Percentiles rank a stretch among this genome's conserved stretches.
phyloP scores from a whole-genome alignment of 2,329 filamentous ascomycete species.

The Fusarium anthophilum region DNA sequence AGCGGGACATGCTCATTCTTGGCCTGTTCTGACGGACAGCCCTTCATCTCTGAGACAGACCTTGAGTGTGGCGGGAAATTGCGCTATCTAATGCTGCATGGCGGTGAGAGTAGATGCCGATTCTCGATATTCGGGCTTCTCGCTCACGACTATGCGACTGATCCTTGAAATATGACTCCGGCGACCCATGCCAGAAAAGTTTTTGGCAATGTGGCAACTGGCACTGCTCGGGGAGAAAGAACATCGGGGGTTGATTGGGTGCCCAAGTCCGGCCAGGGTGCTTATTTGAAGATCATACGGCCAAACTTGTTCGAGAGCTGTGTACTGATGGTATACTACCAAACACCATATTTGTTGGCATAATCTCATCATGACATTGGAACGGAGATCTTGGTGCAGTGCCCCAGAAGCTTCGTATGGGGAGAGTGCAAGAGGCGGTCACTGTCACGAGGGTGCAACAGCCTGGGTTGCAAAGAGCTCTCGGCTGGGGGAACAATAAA shows the following conservation, averaged over 20 bases:
- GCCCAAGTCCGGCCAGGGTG: constrained; percentile 21
- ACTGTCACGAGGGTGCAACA: background rate
- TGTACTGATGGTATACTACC: background rate
- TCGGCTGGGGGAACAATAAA: constrained; percentile 1
- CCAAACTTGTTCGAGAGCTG: background rate
- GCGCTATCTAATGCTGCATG: constrained; percentile 7
- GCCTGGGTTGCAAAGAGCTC: background rate
- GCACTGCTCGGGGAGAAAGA: background rate
- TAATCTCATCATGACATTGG: background rate
- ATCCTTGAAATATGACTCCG: background rate
- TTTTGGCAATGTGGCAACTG: constrained; percentile 4
- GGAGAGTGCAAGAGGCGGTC: background rate
- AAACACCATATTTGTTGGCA: background rate
- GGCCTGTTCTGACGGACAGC: background rate
- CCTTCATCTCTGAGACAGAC: constrained; percentile 19
- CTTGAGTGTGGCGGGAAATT: constrained; percentile 24
- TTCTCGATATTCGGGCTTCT: background rate
- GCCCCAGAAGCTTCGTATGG: background rate
- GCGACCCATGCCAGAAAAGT: background rate
- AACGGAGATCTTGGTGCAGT: background rate
- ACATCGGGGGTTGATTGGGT: background rate
- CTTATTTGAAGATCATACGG: constrained; percentile 6
- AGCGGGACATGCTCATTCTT: constrained; percentile 19
- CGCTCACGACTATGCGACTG: background rate
- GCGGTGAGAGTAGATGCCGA: constrained; percentile 25